Percentiles rank a stretch among this genome's conserved stretches.
Conservation (phyloP, 164 flowering plant species). For the Annona cherimola region DNA sequence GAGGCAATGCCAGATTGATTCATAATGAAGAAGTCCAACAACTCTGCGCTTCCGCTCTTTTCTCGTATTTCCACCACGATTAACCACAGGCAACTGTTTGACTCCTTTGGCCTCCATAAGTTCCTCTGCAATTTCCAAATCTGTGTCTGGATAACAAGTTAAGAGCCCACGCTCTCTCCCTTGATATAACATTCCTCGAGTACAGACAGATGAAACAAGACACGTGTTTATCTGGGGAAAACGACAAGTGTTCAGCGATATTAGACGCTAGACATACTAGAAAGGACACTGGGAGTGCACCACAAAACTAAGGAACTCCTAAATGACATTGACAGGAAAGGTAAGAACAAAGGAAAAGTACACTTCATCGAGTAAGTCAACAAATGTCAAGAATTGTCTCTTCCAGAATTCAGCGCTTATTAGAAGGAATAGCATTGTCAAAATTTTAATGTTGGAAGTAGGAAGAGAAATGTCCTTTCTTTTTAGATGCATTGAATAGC, state of each 20-base stretch:
- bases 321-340: too few species aligned
- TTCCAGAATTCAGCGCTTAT: background rate
- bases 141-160: constrained; percentile 90
- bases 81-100: constrained; percentile 88
- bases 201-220: constrained; percentile 71
- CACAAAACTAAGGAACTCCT: too few species aligned
- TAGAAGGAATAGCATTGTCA: background rate
- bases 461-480: background rate
- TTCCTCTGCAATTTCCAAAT: constrained; percentile 74
- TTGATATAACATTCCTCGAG: constrained; percentile 70
- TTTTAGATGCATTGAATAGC: too few species aligned
- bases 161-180: constrained; percentile 73
- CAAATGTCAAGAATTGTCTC: background rate
- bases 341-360: background rate
- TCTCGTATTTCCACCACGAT: constrained; percentile 42
- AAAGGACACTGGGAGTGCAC: background rate
- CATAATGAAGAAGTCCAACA: constrained; percentile 72
- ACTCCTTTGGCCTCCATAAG: constrained; percentile 96
- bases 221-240: constrained; percentile 46
- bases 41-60: constrained; percentile 57
- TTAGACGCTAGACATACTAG: background rate
- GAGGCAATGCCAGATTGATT: constrained; percentile 60
- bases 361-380: too few species aligned
- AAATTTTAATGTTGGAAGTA: background rate
- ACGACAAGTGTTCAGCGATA: background rate